Evolutionary conservation across 163 green algal genomes (phyloP).

Genomic region (Chlorella variabilis): DNA sequence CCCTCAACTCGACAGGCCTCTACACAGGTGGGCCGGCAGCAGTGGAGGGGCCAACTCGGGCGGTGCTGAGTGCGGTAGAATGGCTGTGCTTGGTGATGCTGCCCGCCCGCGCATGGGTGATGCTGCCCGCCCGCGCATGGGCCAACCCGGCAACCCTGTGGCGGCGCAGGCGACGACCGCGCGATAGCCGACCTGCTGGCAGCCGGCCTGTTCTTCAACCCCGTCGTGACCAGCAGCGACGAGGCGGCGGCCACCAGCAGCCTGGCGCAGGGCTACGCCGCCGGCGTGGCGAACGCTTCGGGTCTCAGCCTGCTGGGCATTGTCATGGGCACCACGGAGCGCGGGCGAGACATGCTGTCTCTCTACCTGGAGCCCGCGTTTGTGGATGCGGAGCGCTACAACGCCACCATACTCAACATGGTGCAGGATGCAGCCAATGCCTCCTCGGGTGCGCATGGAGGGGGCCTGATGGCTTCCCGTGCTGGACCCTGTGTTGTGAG

Average conservation of each 20-base stretch:
- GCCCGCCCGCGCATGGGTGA: too few relatives aligned
- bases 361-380: conserved; percentile 64
- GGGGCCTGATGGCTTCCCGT: neutral
- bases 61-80: too few relatives aligned
- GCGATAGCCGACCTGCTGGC: neutral
- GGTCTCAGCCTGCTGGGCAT: conserved; percentile 53
- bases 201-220: neutral
- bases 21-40: conserved; percentile 27
- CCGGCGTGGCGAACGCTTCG: conserved; percentile 8
- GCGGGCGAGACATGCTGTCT: conserved; percentile 13
- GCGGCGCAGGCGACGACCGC: neutral
- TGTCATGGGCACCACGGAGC: conserved; percentile 48
- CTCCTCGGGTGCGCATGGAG: neutral
- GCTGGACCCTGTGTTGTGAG: neutral
- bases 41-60: too few relatives aligned
- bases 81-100: too few relatives aligned
- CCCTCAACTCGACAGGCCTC: neutral
- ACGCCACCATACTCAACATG: conserved; percentile 48
- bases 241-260: neutral
- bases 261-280: neutral
- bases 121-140: too few relatives aligned
- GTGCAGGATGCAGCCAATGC: neutral
- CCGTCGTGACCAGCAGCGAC: neutral
- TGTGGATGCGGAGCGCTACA: conserved; percentile 37
- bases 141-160: too few relatives aligned